Conservation (phyloP, 768 basidiomycete species). For the Mycena kentingensis region DNA sequence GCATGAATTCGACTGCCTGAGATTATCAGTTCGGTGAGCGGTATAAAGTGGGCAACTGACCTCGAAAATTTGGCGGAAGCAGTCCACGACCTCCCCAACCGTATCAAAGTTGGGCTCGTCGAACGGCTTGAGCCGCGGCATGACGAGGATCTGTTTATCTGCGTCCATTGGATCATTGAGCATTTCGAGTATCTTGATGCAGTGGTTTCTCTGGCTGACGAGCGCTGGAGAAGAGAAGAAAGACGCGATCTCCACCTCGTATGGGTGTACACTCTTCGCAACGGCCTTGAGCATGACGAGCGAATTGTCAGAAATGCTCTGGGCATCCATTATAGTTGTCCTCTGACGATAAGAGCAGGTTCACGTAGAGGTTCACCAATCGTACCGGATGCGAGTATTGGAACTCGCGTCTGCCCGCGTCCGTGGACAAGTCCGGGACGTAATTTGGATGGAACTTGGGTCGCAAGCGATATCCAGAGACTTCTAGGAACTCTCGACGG, state of each 20-base stretch:
- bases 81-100: conserved; percentile 26
- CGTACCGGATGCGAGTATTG: no score
- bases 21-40: neutral
- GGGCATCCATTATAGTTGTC: conserved; percentile 7
- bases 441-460: no score
- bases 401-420: no score
- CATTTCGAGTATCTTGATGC: conserved; percentile 14
- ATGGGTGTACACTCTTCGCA: neutral
- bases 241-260: conserved; percentile 15
- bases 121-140: conserved; percentile 18
- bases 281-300: conserved; percentile 8
- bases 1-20: conserved; percentile 8
- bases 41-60: no score
- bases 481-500: neutral
- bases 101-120: conserved; percentile 20
- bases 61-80: conserved; percentile 24
- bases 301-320: neutral
- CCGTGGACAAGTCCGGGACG: no score
- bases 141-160: conserved; percentile 17
- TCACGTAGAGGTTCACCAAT: no score
- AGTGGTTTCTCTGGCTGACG: conserved; percentile 16
- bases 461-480: neutral
- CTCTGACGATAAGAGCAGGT: no score
- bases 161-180: conserved; percentile 2
- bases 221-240: conserved; percentile 3